Base-by-base conservation (phyloP, 768 basidiomycete species). In the Nidularia pulvinata region DNA sequence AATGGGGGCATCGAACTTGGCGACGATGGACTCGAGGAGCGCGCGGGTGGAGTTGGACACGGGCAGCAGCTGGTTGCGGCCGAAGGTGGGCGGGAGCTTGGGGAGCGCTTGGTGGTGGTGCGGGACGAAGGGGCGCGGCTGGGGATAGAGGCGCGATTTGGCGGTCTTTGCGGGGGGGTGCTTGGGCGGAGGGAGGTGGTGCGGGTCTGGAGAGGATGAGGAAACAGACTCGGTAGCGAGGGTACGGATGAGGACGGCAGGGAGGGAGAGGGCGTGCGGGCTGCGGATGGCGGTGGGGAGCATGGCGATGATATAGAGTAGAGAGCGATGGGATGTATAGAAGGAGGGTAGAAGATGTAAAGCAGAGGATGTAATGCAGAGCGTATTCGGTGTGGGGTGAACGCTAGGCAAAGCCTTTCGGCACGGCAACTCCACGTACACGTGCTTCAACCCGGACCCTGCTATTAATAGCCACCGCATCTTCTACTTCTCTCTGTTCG, bases 1-100 rank as follows among this genome's bases (percentile, higher is more conserved):
- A 48, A 98, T 91, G 7, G 95, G 95, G 0, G 93, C 92, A 42
- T 93, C 81, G 62, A 98, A 96, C 47, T 84, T 78, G 11, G 75
- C 74, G 34, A 97, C 87, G 53, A 98, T 87, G 55, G 80, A 77
- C 64, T 95, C 91, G 13, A 96, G 79, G 25, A 93, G 74, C 3
- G 89, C 86, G 4, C 92, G 83, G 2, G 88, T 93, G 25, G 88
- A 85, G 64, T 87, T 86, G 10, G 90, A 78, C 6, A 94, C 92
- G 0, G 88, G 81, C 1, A 94, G 76, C 5, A 93, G 76, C 69
- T 94, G 92, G 66, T 94, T 94, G 33, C 81, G 77, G 19, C 92
- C 92, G 69, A 93, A 93, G 0, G 77, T 78, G 1, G 88, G 73
- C 0, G 91, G 90, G 7, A 93, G 80, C 32, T 71, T 68, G 1